Evolutionary conservation across 2,329 filamentous ascomycete genomes (phyloP), one percentile per base, ranked within the genome.

Genomic region (Venturia asperata): DNA sequence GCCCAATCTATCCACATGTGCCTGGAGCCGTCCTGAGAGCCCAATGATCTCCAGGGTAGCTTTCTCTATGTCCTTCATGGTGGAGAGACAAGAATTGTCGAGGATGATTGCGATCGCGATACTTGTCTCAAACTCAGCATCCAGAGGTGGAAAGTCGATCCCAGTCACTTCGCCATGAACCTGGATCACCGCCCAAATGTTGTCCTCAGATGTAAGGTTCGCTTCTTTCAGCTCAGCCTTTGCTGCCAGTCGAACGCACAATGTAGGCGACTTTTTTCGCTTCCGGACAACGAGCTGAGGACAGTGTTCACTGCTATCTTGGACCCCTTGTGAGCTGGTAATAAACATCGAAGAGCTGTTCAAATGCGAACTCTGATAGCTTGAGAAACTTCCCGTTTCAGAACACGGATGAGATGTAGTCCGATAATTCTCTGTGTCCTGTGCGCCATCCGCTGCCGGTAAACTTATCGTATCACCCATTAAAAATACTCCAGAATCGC

Each of bases 41-140:
- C 41, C 42, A 43, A 58, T 60, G 39, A 39, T 45, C 47, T 55
- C 62, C 42, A 67, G 63, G 41, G 15, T 66, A 27, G 49, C 61
- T 49, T 41, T 61, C 60, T 61, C 62, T 62, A 63, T 62, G 43
- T 41, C 41, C 56, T 62, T 66, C 60, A 27, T 62, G 60, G 47
- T 65, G 66, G 17, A 41, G 43, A 69, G 69, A 67, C 68, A 76
- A 74, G 73, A 72, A 62, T 76, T 77, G 66, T 77, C 75, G 42
- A 77, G 67, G 24, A 77, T 66, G 27, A 77, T 70, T 6, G 75
- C 67, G 5, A 76, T 66, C 67, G 77, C 74, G 21, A 77, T 27
- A 9, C 64, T 47, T 34, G 43, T 47, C 24, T 37, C 41, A 45
- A 42, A 67, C 9, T 66, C 67, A 4, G 30, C 24, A 30, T 37